Conservation (phyloP, 2,329 filamentous ascomycete genomes). For the Fusarium concolor region DNA sequence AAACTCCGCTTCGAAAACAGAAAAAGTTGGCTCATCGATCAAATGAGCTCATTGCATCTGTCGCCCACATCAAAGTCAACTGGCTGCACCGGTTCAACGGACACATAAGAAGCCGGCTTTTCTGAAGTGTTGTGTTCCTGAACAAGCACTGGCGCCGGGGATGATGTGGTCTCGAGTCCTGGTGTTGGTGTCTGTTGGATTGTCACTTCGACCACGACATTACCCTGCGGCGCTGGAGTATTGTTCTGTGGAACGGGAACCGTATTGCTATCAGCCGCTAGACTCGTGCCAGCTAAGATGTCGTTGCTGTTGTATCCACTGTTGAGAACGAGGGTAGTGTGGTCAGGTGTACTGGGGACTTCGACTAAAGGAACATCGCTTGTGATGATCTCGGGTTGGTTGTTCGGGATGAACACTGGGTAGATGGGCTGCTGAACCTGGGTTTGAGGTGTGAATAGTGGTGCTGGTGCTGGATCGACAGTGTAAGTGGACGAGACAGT, state of each 20-base stretch:
- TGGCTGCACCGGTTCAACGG: neutral
- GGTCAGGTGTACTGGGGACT: neutral
- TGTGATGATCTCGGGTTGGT: slow-evolving; percentile 33
- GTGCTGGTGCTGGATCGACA: neutral
- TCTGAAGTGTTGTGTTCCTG: neutral
- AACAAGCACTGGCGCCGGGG: neutral
- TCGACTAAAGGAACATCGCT: slow-evolving; percentile 24
- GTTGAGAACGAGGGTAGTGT: neutral
- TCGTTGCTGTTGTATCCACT: slow-evolving; percentile 1
- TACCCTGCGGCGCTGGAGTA: neutral
- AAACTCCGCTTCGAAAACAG: neutral
- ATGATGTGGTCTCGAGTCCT: neutral
- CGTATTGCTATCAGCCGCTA: neutral
- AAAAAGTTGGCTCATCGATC: neutral
- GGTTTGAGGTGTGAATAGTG: neutral
- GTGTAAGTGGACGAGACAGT: slow-evolving; percentile 15
- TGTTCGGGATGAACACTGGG: slow-evolving; percentile 13
- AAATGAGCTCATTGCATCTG: slow-evolving; percentile 3
- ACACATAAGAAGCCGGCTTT: neutral
- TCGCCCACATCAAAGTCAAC: neutral
- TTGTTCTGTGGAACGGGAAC: neutral
- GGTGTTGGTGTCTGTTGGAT: slow-evolving; percentile 6
- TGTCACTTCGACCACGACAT: neutral
- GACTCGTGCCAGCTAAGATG: neutral
- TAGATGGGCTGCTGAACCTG: neutral